Evolutionary conservation across 2,329 filamentous ascomycete genomes (phyloP).

Genomic region (Alternaria novae-zelandiae): DNA sequence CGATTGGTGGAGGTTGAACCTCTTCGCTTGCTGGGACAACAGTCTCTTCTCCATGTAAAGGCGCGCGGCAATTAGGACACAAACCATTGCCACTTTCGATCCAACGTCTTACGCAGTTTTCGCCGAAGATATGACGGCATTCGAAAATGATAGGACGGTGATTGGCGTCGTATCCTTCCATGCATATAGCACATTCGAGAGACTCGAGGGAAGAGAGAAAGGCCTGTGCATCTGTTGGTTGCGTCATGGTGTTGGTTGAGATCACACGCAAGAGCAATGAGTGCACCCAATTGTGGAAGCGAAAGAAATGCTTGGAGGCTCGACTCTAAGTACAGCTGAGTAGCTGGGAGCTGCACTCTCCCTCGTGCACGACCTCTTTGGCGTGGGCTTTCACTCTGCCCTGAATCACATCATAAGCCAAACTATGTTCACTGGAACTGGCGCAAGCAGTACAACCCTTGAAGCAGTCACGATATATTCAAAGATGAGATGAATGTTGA

Average conservation of each 20-base stretch:
- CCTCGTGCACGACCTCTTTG: neutral
- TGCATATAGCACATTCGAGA: slow-evolving; percentile 5
- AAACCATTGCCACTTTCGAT: neutral
- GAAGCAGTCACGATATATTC: neutral
- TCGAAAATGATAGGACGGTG: neutral
- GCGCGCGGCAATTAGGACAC: slow-evolving; percentile 4
- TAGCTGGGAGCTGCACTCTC: neutral
- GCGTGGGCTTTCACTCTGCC: neutral
- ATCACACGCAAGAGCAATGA: neutral
- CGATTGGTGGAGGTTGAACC: neutral
- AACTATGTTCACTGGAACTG: neutral
- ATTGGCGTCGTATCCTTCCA: neutral
- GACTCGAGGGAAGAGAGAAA: neutral
- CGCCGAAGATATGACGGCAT: slow-evolving; percentile 4
- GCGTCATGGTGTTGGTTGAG: neutral
- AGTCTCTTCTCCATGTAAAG: neutral
- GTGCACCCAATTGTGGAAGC: neutral
- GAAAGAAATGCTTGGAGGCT: neutral
- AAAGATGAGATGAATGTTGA: neutral
- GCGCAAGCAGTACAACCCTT: neutral
- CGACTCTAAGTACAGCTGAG: neutral
- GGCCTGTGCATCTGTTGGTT: neutral
- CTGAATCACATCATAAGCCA: neutral
- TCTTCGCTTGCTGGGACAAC: neutral
- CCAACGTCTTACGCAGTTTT: neutral